Evolutionary conservation across 345 rosid genomes (phyloP).

Genomic region (Tarenaya hassleriana): DNA sequence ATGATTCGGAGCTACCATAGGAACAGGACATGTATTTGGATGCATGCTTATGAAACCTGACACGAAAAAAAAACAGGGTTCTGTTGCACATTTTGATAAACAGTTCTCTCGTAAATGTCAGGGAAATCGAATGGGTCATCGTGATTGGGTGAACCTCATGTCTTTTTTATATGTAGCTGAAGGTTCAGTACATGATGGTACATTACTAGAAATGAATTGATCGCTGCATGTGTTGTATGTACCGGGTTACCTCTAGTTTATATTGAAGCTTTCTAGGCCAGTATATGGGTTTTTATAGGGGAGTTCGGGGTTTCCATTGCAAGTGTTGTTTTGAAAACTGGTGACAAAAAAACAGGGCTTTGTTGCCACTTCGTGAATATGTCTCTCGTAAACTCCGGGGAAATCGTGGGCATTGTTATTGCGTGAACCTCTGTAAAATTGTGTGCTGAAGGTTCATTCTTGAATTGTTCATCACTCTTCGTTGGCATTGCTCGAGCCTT

Average conservation of each 20-base stretch:
- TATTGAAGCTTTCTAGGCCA: no score
- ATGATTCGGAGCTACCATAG: background rate
- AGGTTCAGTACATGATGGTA: slow-evolving; percentile 60
- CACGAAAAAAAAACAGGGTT: slow-evolving; percentile 51
- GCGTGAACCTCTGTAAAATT: slow-evolving; percentile 46
- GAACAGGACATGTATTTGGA: background rate
- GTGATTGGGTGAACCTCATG: slow-evolving; percentile 64
- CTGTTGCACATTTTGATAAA: slow-evolving; percentile 35
- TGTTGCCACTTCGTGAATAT: slow-evolving; percentile 26
- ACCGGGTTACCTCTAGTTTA: no score
- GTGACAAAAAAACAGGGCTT: slow-evolving; percentile 33
- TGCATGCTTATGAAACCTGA: slow-evolving; percentile 31
- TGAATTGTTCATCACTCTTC: background rate
- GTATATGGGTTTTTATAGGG: background rate
- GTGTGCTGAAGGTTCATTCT: slow-evolving; percentile 39
- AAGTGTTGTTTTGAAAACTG: background rate
- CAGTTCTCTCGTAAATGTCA: slow-evolving; percentile 48
- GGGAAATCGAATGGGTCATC: slow-evolving; percentile 43
- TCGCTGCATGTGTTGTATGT: no score
- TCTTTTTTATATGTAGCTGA: slow-evolving; percentile 26
- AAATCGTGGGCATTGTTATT: slow-evolving; percentile 41
- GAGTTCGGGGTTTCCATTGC: background rate
- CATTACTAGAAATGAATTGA: slow-evolving; percentile 11
- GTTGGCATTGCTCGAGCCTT: background rate
- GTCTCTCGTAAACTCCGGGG: slow-evolving; percentile 32